A percentile compares a stretch with the other conserved stretches of the same genome.
These are phyloP conservation scores for Penstemon davidsonii DNA, from an alignment of 257 asterid species.

Conservation along the genomic window DNA sequence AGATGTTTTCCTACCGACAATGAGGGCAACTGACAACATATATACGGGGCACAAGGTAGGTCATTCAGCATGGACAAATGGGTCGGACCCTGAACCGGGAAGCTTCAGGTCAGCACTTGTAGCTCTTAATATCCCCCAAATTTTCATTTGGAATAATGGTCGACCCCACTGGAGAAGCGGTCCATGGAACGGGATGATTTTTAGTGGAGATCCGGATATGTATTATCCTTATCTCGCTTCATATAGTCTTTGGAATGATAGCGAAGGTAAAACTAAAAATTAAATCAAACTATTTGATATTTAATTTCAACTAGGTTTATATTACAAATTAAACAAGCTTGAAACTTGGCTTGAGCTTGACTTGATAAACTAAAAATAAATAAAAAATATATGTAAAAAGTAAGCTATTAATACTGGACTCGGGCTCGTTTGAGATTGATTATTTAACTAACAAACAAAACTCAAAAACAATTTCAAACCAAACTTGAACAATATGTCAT, in stretches of 20 bases:
- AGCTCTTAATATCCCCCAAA: constrained; percentile 37
- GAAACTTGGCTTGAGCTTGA: no score
- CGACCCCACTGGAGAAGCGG: constrained; percentile 54
- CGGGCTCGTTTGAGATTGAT: no score
- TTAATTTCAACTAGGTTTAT: no score
- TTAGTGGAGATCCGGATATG: constrained; percentile 52
- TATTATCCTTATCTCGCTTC: constrained; percentile 43
- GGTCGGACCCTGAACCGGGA: constrained; percentile 35
- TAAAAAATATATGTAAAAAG: no score
- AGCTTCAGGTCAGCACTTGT: constrained; percentile 41
- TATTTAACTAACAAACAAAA: no score
- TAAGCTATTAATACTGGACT: no score
- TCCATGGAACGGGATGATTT: constrained; percentile 63
- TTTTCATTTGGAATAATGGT: constrained; percentile 44
- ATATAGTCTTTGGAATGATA: constrained; percentile 24
- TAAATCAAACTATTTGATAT: no score
- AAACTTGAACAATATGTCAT: no score
- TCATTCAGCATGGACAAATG: constrained; percentile 44
- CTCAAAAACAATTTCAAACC: no score
- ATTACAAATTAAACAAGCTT: no score
- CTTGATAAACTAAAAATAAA: no score
- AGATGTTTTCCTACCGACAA: constrained; percentile 33
- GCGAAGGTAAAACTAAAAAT: background rate
- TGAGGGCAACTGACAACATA: constrained; percentile 36
- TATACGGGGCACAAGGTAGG: constrained; percentile 37